Evolutionary conservation across 495 filamentous ascomycete genomes (phyloP), one percentile per base, ranked within the genome.

Genomic region (Penicillium lagena): DNA sequence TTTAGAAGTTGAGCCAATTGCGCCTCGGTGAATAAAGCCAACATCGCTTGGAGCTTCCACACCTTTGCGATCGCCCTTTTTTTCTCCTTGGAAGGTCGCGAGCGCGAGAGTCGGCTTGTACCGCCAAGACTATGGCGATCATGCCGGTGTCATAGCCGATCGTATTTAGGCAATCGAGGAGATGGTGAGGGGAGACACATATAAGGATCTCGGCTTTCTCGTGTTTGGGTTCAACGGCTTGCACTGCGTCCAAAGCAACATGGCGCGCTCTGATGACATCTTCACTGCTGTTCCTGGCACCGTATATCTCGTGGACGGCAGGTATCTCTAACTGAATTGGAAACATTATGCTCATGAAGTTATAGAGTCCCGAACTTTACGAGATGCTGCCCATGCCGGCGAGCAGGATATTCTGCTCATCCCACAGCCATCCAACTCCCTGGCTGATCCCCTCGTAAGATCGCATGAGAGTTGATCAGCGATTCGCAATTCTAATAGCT

Each of bases 231-330:
- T 22, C 22, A 22, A 22, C 22, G 22, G 22, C 6, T 22, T 22
- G 6, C 22, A 22, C 22, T 22, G 29, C 11, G 40, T 29, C 15
- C 11, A 29, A 36, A 12, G 7, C 30, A 54, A 8, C 13, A 64
- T 62, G 62, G 35, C 50, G 43, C 52, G 30, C 10, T 37, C 43
- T 10, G 48, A 59, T 36, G 50, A 56, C 39, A 41, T 51, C 2
- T 11, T 44, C 1, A 53, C 50, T 0, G 62, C 61, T 46, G 60
- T 64, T 10, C 63, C 63, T 9, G 63, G 63, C 12, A 64, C 63
- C 2, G 54, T 63, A 5, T 63, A 58, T 45, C 35, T 66, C 10
- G 56, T 66, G 9, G 60, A 62, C 17, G 40, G 58, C 55, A 44
- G 9, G 33, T 38, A 30, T 12, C 9, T 12, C 15, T 37, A 32